Base-by-base conservation (phyloP, 768 basidiomycete genomes). In the Inosperma sp. region DNA sequence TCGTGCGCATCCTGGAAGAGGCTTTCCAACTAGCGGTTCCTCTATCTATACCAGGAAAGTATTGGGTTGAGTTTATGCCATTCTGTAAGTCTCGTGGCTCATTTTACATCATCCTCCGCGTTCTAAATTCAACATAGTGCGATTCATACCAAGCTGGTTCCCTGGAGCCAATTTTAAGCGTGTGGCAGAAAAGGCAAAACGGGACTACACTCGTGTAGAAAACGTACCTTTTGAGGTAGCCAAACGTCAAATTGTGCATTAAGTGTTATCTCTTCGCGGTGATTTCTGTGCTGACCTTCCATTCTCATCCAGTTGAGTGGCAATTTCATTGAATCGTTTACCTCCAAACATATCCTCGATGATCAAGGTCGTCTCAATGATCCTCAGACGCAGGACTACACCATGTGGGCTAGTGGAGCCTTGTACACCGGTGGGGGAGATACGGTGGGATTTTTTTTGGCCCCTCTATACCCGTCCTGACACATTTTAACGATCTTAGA, bases 141-240 rank as follows among this genome's bases (percentile, higher is more conserved):
- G 66, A 34, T 60, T 75, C 45, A 47, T 79, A 34, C 78, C 78
- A 13, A 63, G 68, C n/a, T 82, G 81, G 81, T 71, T 82, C 54
- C 81, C 81, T 3, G 81, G 81, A 6, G 76, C 77, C 12, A 65
- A 65, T 0, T 82, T 82, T 68, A 73, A 81, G 59, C 52, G 58
- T 39, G 72, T 64, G 22, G 80, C 79, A 0, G 68, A 62, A 34
- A 64, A 67, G 50, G 81, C 78, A 76, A 68, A 69, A 7, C 57
- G 55, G 19, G 73, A 70, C 4, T 64, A 77, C 7, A 51, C 65
- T 17, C 64, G 68, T 21, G 74, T 79, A 75, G 71, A 72, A 6
- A 72, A 79, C 19, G 59, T 62, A 6, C 80, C 79, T 1, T 70
- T 75, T 50, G 54, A 61, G 25, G 71, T 66, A n/a, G n/a, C n/a